Conservation (phyloP, 2,329 filamentous ascomycete species). For the Talaromyces pinophilus region DNA sequence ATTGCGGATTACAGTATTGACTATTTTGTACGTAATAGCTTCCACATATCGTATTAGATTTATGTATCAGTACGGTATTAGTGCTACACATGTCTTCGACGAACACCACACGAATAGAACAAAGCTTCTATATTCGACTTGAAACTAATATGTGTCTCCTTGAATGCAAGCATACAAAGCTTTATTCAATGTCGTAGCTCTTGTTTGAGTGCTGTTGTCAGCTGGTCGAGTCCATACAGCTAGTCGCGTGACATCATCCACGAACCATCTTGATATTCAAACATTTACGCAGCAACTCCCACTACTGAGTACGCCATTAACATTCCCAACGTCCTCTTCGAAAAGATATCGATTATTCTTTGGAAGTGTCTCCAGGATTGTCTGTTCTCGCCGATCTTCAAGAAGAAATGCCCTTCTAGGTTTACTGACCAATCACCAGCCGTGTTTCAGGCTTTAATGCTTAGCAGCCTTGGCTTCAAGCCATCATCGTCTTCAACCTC, state of each 20-base stretch:
- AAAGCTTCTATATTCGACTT: background rate
- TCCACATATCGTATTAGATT: too few relatives aligned
- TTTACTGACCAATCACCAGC: background rate
- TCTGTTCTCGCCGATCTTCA: background rate
- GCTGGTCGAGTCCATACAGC: background rate
- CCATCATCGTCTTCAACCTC: background rate
- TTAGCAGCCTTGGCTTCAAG: constrained; percentile 12
- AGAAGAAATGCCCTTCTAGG: background rate
- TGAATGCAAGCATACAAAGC: too few relatives aligned
- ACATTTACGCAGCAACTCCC: background rate
- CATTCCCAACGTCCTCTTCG: background rate
- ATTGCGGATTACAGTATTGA: background rate
- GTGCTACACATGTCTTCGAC: background rate
- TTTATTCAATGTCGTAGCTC: background rate
- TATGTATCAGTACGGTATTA: background rate
- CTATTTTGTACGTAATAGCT: background rate
- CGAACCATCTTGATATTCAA: background rate
- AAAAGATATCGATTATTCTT: too few relatives aligned
- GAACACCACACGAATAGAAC: background rate
- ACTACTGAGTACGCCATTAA: background rate
- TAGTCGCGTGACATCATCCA: constrained; percentile 10
- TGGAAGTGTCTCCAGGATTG: background rate
- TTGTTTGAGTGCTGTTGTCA: background rate
- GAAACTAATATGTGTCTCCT: background rate
- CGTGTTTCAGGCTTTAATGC: background rate